Conservation (phyloP, 192 early-diverging fungal species). For the Linnemannia exigua region DNA sequence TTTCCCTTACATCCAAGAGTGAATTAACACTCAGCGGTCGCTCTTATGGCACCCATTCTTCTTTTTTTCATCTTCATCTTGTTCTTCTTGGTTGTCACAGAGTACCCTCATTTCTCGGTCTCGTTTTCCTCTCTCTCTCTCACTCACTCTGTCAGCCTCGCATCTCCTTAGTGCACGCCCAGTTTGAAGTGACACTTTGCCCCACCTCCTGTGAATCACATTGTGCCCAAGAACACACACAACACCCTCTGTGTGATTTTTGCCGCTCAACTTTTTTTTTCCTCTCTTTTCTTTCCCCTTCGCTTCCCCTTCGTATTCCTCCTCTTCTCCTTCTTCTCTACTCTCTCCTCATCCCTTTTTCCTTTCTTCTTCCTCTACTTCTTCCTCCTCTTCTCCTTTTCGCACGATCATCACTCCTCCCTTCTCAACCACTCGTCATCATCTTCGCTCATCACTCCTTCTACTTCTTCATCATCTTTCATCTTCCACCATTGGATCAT, state of each 20-base stretch:
- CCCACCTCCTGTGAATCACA: background rate
- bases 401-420: background rate
- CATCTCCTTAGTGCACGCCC: too few relatives aligned
- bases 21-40: background rate
- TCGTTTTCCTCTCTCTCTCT: background rate
- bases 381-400: constrained; percentile 7
- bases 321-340: background rate
- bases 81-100: background rate
- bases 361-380: background rate
- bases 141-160: too few relatives aligned
- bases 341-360: background rate
- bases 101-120: too few relatives aligned
- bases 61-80: background rate
- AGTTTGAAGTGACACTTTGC: too few relatives aligned
- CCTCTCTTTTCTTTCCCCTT: background rate
- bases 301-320: constrained; percentile 12
- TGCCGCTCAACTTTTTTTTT: constrained; percentile 6
- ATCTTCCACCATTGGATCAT: background rate
- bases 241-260: background rate
- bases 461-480: background rate
- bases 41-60: background rate
- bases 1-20: background rate
- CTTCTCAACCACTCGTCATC: constrained; percentile 1
- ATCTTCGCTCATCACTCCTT: background rate
- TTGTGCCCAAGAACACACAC: background rate